Percentiles rank a stretch among this genome's conserved stretches.
Conservation (phyloP, 305 asterid species). For the Fraxinus ornus region DNA sequence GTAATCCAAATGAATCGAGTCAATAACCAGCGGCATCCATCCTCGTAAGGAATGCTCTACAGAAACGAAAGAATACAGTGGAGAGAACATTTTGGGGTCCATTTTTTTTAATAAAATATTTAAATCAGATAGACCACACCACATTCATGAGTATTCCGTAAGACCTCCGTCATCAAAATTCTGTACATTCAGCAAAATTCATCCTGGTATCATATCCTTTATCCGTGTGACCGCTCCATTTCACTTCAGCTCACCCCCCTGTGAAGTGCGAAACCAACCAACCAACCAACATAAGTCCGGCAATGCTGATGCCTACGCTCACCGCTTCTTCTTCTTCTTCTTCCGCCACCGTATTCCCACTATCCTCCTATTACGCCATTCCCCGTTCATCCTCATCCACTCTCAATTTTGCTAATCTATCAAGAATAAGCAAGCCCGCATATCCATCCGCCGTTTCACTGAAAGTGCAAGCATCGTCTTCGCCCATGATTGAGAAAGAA, state of each 20-base stretch:
- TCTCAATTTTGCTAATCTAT: conserved; percentile 11
- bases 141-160: too few relatives aligned
- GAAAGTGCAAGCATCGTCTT: conserved; percentile 33
- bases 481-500: conserved; percentile 70
- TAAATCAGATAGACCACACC: too few relatives aligned
- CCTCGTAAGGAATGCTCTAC: too few relatives aligned
- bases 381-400: conserved; percentile 19
- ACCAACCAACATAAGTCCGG: conserved; percentile 26
- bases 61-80: too few relatives aligned
- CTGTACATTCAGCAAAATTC: too few relatives aligned
- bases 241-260: not conserved
- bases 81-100: too few relatives aligned
- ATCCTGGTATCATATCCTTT: too few relatives aligned
- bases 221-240: not conserved
- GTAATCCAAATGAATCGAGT: not conserved
- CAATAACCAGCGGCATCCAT: too few relatives aligned
- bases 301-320: conserved; percentile 34
- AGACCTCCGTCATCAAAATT: too few relatives aligned
- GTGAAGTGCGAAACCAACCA: not conserved
- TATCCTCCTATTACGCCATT: conserved; percentile 26
- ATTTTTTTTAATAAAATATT: too few relatives aligned
- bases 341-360: conserved; percentile 18
- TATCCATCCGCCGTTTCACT: not conserved
- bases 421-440: conserved; percentile 1
- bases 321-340: conserved; percentile 27